Evolutionary conservation across 2,329 filamentous ascomycete species (phyloP).

Genomic region (Clonostachys chloroleuca): DNA sequence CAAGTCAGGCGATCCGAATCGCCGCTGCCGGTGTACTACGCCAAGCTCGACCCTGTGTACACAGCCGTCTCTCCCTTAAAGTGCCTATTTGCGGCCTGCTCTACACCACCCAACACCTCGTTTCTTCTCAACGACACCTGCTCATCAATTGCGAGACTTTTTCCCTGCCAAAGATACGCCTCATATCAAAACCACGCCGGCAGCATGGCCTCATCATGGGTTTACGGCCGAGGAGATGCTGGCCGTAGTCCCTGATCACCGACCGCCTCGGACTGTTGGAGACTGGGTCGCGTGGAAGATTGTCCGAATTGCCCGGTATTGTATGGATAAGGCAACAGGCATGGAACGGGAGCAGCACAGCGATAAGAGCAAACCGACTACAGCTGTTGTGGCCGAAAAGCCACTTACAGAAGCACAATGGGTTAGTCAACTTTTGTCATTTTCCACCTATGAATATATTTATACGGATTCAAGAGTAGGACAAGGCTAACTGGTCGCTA

Average conservation of each 20-base stretch:
- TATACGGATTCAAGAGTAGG: background rate
- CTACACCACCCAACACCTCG: slow-evolving; percentile 15
- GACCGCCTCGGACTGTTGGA: slow-evolving; percentile 65
- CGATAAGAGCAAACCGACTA: slow-evolving; percentile 52
- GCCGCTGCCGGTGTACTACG: slow-evolving; percentile 1
- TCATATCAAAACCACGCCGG: slow-evolving; percentile 56
- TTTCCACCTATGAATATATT: background rate
- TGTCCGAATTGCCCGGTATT: slow-evolving; percentile 71
- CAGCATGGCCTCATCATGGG: slow-evolving; percentile 67
- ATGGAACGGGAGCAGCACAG: slow-evolving; percentile 67
- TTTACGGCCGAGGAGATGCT: slow-evolving; percentile 80
- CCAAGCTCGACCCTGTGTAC: background rate
- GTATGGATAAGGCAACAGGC: slow-evolving; percentile 78
- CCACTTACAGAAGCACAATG: slow-evolving; percentile 82
- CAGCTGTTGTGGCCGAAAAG: slow-evolving; percentile 45
- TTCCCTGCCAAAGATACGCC: slow-evolving; percentile 59
- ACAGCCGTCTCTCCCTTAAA: too few species aligned
- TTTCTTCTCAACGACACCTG: slow-evolving; percentile 45
- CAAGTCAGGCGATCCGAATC: slow-evolving; percentile 16
- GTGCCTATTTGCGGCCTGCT: too few species aligned
- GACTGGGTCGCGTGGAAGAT: slow-evolving; percentile 77
- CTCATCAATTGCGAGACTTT: slow-evolving; percentile 47
- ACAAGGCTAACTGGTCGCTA: slow-evolving; percentile 8
- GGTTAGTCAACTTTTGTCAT: slow-evolving; percentile 29
- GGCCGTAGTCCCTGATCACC: slow-evolving; percentile 69